Evolutionary conservation across 495 filamentous ascomycete species (phyloP), one percentile per base, ranked within the genome.

Genomic region (Bombardia bombarda): DNA sequence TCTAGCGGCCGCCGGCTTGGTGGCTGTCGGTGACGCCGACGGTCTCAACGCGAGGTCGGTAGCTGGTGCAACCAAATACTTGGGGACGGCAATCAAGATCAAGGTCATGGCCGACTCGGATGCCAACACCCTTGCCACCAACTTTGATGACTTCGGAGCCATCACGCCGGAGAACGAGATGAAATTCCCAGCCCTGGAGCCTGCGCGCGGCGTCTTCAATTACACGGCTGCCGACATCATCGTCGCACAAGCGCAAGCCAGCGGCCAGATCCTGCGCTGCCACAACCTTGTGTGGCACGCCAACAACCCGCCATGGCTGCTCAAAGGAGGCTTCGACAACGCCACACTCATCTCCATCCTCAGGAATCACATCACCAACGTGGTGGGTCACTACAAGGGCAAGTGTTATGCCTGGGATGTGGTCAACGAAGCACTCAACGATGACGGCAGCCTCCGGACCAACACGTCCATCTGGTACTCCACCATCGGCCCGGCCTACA

Each of bases 381-480:
- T 77, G 9, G 63, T 76, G 22, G 55, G 57, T 12, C 69, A 69
- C 26, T 82, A 68, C 48, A 72, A 67, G 52, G 75, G 75, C 43
- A 70, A 77, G 61, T 70, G 78, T 48, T 73, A 72, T 52, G 68
- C 63, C 39, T 82, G 77, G 77, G 75, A 79, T 50, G 76, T 80
- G 7, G 67, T 78, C n/a, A 79, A 80, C 58, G 73, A 79, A 55
- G 72, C 77, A 44, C 73, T 79, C 54, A 58, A 70, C 21, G 67
- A 80, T 39, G 59, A 70, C 32, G 75, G 74, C n/a, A 58, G 58
- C 13, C 61, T 75, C 40, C 66, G 73, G 14, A 49, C 50, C 31
- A 65, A 62, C 5, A 68, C 73, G 32, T 79, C 75, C 67, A 70
- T 64, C 47, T 59, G 69, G 32, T 65, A 14, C 14, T 33, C 32